Conservation (phyloP, 2,329 filamentous ascomycete genomes). For the Alternaria solani region DNA sequence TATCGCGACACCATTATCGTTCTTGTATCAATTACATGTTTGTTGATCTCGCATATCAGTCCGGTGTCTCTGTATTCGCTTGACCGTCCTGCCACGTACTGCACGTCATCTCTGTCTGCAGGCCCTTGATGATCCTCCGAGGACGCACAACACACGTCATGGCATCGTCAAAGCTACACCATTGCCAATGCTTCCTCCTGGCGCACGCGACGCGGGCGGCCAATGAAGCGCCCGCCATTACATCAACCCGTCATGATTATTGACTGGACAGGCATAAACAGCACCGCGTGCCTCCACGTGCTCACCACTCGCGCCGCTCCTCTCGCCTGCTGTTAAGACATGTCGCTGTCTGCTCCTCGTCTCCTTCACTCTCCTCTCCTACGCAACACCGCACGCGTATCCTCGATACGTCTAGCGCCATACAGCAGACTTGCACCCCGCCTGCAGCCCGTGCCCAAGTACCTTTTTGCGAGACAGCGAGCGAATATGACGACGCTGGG, state of each 20-base stretch:
- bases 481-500: conserved; percentile 25
- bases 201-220: not conserved
- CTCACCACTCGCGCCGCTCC: not conserved
- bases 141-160: conserved; percentile 15
- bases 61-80: not conserved
- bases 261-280: conserved; percentile 5
- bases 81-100: not conserved
- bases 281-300: conserved; percentile 19
- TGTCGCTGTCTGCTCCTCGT: conserved; percentile 26
- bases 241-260: conserved; percentile 26
- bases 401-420: conserved; percentile 5
- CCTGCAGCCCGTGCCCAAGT: conserved; percentile 1
- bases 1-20: not conserved
- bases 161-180: conserved; percentile 12
- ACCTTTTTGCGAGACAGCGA: conserved; percentile 9
- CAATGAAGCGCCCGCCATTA: conserved; percentile 19
- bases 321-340: conserved; percentile 13
- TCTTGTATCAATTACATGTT: not conserved
- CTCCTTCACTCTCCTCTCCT: conserved; percentile 14
- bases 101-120: not conserved
- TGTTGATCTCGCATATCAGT: not conserved
- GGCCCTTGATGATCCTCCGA: not conserved
- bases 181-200: conserved; percentile 1
- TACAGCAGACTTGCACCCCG: conserved; percentile 5
- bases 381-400: conserved; percentile 8